Conservation (phyloP, 2,329 filamentous ascomycete genomes). For the Trichoderma afroharzianum region DNA sequence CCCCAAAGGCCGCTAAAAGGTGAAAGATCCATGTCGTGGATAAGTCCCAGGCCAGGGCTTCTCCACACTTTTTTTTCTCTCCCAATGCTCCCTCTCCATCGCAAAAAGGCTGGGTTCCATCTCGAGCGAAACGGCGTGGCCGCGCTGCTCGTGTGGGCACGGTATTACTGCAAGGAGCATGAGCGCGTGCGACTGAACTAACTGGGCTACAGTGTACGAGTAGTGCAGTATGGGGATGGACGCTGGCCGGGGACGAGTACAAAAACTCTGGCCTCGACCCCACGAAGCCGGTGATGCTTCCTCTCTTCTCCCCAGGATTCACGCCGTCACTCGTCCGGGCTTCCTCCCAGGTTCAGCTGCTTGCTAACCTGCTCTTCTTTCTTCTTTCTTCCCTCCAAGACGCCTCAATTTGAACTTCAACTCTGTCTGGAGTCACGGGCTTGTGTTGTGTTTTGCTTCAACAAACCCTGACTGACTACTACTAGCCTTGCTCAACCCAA, state of each 20-base stretch:
- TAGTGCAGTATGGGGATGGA: background rate
- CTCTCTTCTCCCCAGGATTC: constrained; percentile 15
- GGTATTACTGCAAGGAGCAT: background rate
- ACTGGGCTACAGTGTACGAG: too few species aligned
- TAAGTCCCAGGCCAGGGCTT: constrained; percentile 7
- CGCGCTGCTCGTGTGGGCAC: constrained; percentile 8
- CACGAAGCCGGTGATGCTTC: background rate
- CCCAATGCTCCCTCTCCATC: background rate
- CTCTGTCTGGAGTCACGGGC: background rate
- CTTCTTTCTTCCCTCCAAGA: background rate
- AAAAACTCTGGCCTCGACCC: constrained; percentile 15
- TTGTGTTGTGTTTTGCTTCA: background rate
- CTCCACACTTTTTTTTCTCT: constrained; percentile 12
- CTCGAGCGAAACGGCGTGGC: constrained; percentile 13
- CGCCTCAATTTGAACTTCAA: background rate
- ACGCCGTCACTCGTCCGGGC: constrained; percentile 12
- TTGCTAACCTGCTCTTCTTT: constrained; percentile 10
- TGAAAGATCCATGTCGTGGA: background rate
- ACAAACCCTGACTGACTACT: background rate
- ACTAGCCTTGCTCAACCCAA: background rate
- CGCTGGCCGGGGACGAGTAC: constrained; percentile 7
- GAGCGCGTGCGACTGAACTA: background rate
- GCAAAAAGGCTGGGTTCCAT: constrained; percentile 3
- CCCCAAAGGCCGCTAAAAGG: background rate
- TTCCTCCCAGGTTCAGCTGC: constrained; percentile 17